Evolutionary conservation across 179 eudicot species (phyloP).

Genomic region (Amaranthus tricolor): DNA sequence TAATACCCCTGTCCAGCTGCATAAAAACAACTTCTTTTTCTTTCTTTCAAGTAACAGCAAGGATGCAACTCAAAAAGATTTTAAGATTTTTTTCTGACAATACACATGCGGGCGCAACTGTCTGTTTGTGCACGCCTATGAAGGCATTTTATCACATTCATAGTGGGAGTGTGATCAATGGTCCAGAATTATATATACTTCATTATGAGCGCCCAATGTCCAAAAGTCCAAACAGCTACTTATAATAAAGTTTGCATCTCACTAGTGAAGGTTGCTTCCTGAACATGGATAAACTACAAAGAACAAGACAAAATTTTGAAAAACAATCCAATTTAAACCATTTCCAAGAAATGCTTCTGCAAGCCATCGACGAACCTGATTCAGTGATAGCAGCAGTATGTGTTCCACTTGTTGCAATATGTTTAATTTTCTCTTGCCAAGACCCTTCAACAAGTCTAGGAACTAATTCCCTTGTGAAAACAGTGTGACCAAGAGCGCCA

Average conservation of each 20-base stretch:
- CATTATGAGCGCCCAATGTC: not conserved
- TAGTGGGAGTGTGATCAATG: not conserved
- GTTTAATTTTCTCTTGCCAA: slow-evolving; percentile 63
- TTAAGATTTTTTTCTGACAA: not conserved
- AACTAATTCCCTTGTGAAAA: slow-evolving; percentile 70
- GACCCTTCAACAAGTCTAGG: slow-evolving; percentile 83
- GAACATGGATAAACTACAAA: not conserved
- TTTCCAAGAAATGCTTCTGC: not conserved
- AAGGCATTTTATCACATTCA: not conserved
- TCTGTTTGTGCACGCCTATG: not conserved
- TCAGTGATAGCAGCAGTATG: slow-evolving; percentile 87
- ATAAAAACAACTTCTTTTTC: no score
- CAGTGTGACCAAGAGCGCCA: slow-evolving; percentile 96
- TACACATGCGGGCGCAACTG: not conserved
- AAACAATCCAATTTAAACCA: not conserved
- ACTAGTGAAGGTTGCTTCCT: not conserved
- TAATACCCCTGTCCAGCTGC: not conserved
- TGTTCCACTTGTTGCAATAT: slow-evolving; percentile 88
- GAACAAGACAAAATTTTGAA: not conserved
- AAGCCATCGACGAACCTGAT: slow-evolving; percentile 50
- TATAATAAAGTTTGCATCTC: not conserved
- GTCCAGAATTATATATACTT: not conserved
- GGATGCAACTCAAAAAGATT: no score
- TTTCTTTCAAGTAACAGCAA: no score
- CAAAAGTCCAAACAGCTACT: not conserved